Evolutionary conservation across 2,329 filamentous ascomycete species (phyloP).

Genomic region (Aspergillus quadrilineatus): DNA sequence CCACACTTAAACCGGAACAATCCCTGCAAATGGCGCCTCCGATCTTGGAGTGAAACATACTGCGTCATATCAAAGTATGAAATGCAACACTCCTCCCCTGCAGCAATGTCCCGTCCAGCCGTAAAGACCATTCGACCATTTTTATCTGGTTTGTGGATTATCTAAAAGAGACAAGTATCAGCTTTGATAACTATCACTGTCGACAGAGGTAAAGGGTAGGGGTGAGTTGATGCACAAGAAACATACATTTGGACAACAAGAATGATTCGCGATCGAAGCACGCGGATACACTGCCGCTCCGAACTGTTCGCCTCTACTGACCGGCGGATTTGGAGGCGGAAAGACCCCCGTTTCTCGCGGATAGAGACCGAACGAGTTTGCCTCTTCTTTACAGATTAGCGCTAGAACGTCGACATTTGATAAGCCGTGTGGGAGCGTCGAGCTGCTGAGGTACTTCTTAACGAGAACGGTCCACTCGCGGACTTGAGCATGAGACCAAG

Average conservation of each 20-base stretch:
- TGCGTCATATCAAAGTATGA: conserved; percentile 33
- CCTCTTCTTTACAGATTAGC: conserved; percentile 23
- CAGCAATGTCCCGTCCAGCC: conserved; percentile 27
- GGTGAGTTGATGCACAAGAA: not conserved
- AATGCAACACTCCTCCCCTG: conserved; percentile 36
- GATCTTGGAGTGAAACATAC: conserved; percentile 18
- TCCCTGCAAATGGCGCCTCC: conserved; percentile 26
- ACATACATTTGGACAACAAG: conserved; percentile 24
- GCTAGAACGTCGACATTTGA: conserved; percentile 5
- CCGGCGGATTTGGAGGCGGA: not conserved
- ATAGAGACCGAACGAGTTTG: conserved; percentile 19
- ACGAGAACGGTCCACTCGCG: conserved; percentile 27
- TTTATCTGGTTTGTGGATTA: conserved; percentile 32
- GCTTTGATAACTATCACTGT: too few species aligned
- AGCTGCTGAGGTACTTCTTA: conserved; percentile 29
- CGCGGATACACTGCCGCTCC: conserved; percentile 22
- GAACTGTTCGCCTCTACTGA: conserved; percentile 21
- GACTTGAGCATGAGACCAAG: conserved; percentile 31
- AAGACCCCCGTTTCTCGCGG: conserved; percentile 4
- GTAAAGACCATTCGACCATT: conserved; percentile 33
- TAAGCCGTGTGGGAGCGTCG: conserved; percentile 16
- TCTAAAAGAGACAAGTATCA: conserved; percentile 15
- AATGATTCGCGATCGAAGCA: conserved; percentile 24
- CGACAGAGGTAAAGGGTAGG: not conserved
- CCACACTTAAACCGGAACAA: conserved; percentile 32